Percentiles rank a stretch among this genome's conserved stretches.
These are phyloP conservation scores for Geotrichum aggregatum DNA, from an alignment of 1,139 yeast genomes.

Conservation along the genomic window DNA sequence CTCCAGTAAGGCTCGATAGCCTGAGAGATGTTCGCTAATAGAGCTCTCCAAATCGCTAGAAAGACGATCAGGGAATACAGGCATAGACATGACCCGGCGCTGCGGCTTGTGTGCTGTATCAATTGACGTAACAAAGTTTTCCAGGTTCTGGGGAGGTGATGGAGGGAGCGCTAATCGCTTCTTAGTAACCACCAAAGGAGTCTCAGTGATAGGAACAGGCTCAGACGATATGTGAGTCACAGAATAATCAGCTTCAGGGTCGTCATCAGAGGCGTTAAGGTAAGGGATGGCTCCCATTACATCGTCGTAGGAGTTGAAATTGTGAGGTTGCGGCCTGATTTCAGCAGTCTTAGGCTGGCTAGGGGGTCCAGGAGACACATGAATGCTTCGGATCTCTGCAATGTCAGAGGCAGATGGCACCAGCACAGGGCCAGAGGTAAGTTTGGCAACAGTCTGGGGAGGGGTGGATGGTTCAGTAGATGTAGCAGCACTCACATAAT, in stretches of 20 bases:
- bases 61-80: constrained; percentile 4
- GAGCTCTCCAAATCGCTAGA: constrained; percentile 4
- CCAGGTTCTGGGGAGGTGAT: constrained; percentile 13
- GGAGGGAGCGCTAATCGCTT: background rate
- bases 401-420: background rate
- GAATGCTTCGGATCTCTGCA: constrained; percentile 17
- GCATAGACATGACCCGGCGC: constrained; percentile 18
- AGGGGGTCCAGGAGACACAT: constrained; percentile 16
- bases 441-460: background rate
- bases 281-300: constrained; percentile 18
- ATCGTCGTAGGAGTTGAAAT: constrained; percentile 19
- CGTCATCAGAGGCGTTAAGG: constrained; percentile 5
- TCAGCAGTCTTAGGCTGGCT: background rate
- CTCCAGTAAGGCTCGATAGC: constrained; percentile 12
- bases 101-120: constrained; percentile 10
- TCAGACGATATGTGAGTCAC: constrained; percentile 19
- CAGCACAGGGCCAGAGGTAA: background rate
- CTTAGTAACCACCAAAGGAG: constrained; percentile 7
- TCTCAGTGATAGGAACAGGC: constrained; percentile 4
- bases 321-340: background rate
- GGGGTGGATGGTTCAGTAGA: constrained; percentile 2
- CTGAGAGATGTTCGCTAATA: constrained; percentile 10
- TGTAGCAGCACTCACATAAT: constrained; percentile 14
- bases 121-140: constrained; percentile 16
- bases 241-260: constrained; percentile 9